These are phyloP conservation scores for Pichia kudriavzevii DNA, from an alignment of 1,139 yeast genomes.

Conservation along the genomic window DNA sequence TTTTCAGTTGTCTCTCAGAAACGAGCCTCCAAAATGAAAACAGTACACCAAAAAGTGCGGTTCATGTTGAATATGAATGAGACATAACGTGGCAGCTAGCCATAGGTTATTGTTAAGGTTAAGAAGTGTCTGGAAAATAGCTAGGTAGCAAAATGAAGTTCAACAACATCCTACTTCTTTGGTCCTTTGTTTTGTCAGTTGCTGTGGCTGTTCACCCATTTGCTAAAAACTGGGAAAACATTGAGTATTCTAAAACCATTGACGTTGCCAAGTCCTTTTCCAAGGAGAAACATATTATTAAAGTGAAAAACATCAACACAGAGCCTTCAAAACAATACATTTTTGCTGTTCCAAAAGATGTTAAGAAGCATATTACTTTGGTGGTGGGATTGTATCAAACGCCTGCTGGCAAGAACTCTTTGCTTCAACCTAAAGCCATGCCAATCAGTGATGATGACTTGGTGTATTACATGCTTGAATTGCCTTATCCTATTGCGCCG, in stretches of 20 bases:
- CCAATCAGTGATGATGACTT: slow-evolving; percentile 30
- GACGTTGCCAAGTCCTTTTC: slow-evolving; percentile 65
- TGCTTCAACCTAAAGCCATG: slow-evolving; percentile 29
- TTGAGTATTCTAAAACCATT: slow-evolving; percentile 39
- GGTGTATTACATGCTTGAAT: slow-evolving; percentile 39
- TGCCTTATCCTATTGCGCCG: slow-evolving; percentile 65
- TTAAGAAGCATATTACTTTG: slow-evolving; percentile 39
- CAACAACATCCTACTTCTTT: not conserved
- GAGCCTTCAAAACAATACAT: slow-evolving; percentile 51
- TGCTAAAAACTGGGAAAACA: slow-evolving; percentile 39
- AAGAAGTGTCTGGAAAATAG: too few species aligned
- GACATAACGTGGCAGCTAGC: too few species aligned
- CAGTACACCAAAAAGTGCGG: slow-evolving; percentile 4
- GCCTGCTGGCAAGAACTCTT: slow-evolving; percentile 27
- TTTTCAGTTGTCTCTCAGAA: not conserved
- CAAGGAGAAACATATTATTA: slow-evolving; percentile 52
- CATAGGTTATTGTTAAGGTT: too few species aligned
- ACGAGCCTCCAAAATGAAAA: slow-evolving; percentile 1
- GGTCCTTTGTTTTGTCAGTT: slow-evolving; percentile 3
- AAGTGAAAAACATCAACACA: slow-evolving; percentile 50
- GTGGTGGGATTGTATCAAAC: slow-evolving; percentile 35
- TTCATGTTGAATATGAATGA: too few species aligned
- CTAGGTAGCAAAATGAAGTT: slow-evolving; percentile 8
- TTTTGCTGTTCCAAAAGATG: slow-evolving; percentile 39
- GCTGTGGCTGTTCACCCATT: slow-evolving; percentile 13